These are phyloP conservation scores for Colletotrichum musae DNA, from an alignment of 2,329 filamentous ascomycete genomes.

Conservation along the genomic window DNA sequence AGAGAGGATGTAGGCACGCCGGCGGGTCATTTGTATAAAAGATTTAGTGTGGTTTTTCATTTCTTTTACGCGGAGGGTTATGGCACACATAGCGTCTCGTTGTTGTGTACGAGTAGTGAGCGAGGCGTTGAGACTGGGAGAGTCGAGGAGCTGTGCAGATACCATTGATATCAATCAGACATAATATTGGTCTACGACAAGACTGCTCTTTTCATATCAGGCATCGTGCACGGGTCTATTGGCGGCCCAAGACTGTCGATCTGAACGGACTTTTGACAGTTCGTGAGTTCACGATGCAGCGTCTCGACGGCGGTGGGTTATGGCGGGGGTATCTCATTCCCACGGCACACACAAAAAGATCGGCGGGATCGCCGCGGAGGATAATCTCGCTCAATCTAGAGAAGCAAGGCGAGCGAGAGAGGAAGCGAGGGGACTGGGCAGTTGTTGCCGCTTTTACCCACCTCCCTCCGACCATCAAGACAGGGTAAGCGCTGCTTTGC, in stretches of 20 bases:
- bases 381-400: not conserved
- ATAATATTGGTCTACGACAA: constrained; percentile 19
- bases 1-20: constrained; percentile 35
- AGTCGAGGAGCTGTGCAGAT: constrained; percentile 30
- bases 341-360: not conserved
- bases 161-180: constrained; percentile 35
- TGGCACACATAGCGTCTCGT: constrained; percentile 33
- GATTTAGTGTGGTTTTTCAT: constrained; percentile 36
- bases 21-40: constrained; percentile 47
- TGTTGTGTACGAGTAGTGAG: constrained; percentile 31
- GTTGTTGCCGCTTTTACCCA: not conserved
- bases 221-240: not conserved
- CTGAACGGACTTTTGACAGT: not conserved
- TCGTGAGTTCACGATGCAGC: not conserved
- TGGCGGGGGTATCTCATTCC: not conserved
- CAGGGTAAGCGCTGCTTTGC: too few species aligned
- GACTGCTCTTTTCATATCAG: too few species aligned
- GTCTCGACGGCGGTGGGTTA: not conserved
- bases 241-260: not conserved
- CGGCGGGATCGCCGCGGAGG: constrained; percentile 12
- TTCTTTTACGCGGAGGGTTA: constrained; percentile 15
- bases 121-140: constrained; percentile 29
- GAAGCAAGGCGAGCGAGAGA: not conserved
- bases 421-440: not conserved
- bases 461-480: too few species aligned